Evolutionary conservation across 768 basidiomycete genomes (phyloP), one percentile per base, ranked within the genome.

Genomic region (Lentinula aciculospora): DNA sequence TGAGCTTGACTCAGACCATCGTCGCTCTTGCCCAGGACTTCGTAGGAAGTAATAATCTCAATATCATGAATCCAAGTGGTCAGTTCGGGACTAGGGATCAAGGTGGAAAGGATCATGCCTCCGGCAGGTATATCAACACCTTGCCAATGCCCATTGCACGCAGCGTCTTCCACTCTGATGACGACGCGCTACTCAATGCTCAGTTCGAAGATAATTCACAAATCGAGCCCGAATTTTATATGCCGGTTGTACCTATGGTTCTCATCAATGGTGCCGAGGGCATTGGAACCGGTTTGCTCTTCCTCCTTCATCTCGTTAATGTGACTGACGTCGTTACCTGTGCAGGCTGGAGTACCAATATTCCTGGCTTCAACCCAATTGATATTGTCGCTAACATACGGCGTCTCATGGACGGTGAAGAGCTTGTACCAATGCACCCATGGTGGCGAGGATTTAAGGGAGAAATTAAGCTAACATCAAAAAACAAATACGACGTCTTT

Each of bases 381-480:
- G 96, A 98, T 56, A 89, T 99, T 56, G 89, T 98, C 13, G 79
- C 77, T 21, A 98, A 98, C 68, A 72, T 99, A 32, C 86, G 90
- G 13, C 80, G 90, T 5, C 73, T 94, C 62, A 95, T 98, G 91
- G 78, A 79, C 2, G 88, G 82, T 40, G 89, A 97, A 72, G 91
- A 92, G 61, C 67, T 87, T 62, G 83, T 86, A 13, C 80, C 85
- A 0, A 98, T 99, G 92, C 75, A 81, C 10, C 97, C 97, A 2
- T 99, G 97, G 97, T 98, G 92, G 90, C 85, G 94, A 53, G 95
- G 96, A 28, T 98, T 95, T 74, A 84, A 86, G 66, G 95, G 95
- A 39, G 80, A 86, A 36, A 89, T 98, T 72, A 92, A 85, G 73
- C 81, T 82, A 60, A 79, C 82, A 32, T 81, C 80, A 32, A 94